phyloP scores from a whole-genome alignment of 2,329 filamentous ascomycete genomes.

The Botrytis fragariae region DNA sequence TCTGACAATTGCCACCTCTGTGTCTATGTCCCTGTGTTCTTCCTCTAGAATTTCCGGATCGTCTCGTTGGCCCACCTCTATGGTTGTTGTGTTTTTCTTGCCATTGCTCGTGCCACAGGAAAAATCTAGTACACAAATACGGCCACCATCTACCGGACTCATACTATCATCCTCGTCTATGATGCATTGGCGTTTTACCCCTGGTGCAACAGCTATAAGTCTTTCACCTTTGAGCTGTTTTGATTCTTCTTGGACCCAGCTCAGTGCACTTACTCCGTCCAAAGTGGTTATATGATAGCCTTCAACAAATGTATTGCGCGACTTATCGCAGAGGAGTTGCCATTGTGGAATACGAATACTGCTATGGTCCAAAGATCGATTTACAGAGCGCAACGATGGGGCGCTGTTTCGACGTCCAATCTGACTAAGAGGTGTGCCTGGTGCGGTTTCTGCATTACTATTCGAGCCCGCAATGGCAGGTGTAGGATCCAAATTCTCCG shows the following conservation, averaged over 20 bases:
- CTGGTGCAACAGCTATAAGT: conserved; percentile 70
- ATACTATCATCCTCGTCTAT: conserved; percentile 66
- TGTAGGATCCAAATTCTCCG: conserved; percentile 66
- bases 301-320: conserved; percentile 66
- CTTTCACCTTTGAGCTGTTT: conserved; percentile 51
- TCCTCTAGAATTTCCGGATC: conserved; percentile 70
- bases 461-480: conserved; percentile 40
- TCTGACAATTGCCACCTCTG: conserved; percentile 76
- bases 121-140: conserved; percentile 72
- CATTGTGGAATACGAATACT: conserved; percentile 56
- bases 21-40: conserved; percentile 69
- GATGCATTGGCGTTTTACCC: conserved; percentile 57
- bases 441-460: conserved; percentile 37
- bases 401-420: conserved; percentile 35
- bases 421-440: conserved; percentile 31
- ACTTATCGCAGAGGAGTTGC: conserved; percentile 65
- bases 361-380: conserved; percentile 26
- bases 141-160: conserved; percentile 75
- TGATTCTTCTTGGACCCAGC: conserved; percentile 64
- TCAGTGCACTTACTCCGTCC: conserved; percentile 63
- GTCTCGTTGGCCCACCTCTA: conserved; percentile 67
- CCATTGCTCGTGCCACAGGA: conserved; percentile 60
- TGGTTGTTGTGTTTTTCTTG: conserved; percentile 55
- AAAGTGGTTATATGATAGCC: conserved; percentile 65
- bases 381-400: conserved; percentile 33